Percentiles rank a stretch among this genome's conserved stretches.
Conservation (phyloP, 75 land plant species). For the Cryptomeria japonica region DNA sequence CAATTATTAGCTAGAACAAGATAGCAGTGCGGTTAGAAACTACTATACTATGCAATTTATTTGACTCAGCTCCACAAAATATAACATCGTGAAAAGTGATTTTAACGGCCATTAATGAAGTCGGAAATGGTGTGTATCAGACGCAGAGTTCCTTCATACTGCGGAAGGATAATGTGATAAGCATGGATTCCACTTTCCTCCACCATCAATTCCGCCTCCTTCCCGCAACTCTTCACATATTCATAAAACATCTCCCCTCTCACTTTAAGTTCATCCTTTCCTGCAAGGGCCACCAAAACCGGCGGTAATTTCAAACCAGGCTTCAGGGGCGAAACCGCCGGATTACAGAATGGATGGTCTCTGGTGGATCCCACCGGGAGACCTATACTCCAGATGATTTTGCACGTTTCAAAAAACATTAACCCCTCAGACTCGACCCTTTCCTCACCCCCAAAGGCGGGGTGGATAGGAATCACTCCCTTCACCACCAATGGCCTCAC, state of each 20-base stretch:
- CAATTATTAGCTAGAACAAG: no score
- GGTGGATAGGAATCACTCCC: conserved; percentile 25
- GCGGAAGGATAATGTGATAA: background rate
- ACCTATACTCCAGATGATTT: conserved; percentile 16
- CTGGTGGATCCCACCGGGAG: conserved; percentile 25
- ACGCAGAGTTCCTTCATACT: background rate
- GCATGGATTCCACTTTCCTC: background rate
- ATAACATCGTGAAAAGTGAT: no score
- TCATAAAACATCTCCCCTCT: conserved; percentile 31
- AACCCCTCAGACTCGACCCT: conserved; percentile 36
- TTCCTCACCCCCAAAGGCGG: conserved; percentile 38
- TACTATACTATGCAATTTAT: no score
- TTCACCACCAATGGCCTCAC: background rate
- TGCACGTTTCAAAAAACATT: background rate
- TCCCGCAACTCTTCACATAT: conserved; percentile 17
- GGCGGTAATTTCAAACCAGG: no score
- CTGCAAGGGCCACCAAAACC: no score
- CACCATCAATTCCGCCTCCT: conserved; percentile 16
- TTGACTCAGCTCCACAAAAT: no score
- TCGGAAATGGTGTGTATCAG: background rate
- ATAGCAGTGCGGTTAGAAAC: no score
- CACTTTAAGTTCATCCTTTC: conserved; percentile 23
- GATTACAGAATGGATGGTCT: conserved; percentile 23
- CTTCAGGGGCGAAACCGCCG: no score
- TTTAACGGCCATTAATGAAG: background rate